Percentiles rank a stretch among this genome's conserved stretches.
These are phyloP conservation scores for Acer yangbiense DNA, from an alignment of 345 rosid genomes.

Conservation along the genomic window DNA sequence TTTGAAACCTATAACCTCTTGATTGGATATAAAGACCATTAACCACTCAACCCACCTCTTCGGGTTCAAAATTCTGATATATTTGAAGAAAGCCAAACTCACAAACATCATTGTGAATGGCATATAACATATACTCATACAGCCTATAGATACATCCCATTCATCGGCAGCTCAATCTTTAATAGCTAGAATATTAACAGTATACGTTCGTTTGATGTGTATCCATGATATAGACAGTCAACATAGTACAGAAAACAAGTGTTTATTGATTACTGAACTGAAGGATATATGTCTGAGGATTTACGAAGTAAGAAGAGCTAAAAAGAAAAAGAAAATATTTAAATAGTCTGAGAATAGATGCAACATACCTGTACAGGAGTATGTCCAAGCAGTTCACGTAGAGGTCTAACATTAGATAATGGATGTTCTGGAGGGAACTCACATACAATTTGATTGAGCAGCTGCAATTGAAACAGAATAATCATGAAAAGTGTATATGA, in stretches of 20 bases:
- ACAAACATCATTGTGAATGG: not conserved
- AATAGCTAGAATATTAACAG: not conserved
- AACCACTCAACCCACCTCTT: too few species aligned
- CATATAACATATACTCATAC: not conserved
- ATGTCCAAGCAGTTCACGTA: conserved; percentile 95
- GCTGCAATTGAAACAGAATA: conserved; percentile 43
- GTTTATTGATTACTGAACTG: not conserved
- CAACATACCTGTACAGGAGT: conserved; percentile 84
- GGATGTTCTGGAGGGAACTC: conserved; percentile 99
- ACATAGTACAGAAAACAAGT: not conserved
- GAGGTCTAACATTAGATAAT: conserved; percentile 73
- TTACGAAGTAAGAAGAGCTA: not conserved
- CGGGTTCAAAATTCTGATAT: too few species aligned
- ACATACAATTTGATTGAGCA: conserved; percentile 93
- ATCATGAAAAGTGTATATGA: not conserved
- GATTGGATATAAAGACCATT: not conserved
- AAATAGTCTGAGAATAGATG: conserved; percentile 14
- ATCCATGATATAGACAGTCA: not conserved
- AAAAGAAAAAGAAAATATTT: not conserved
- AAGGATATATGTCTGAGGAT: not conserved
- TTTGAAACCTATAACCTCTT: too few species aligned
- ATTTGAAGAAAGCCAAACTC: not conserved
- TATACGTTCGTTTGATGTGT: not conserved
- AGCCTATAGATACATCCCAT: not conserved
- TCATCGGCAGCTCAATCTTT: not conserved